Percentiles rank a stretch among this genome's conserved stretches.
Evolutionary conservation across 495 filamentous ascomycete species (phyloP).

Genomic region (Saxophila tyrrhenica): DNA sequence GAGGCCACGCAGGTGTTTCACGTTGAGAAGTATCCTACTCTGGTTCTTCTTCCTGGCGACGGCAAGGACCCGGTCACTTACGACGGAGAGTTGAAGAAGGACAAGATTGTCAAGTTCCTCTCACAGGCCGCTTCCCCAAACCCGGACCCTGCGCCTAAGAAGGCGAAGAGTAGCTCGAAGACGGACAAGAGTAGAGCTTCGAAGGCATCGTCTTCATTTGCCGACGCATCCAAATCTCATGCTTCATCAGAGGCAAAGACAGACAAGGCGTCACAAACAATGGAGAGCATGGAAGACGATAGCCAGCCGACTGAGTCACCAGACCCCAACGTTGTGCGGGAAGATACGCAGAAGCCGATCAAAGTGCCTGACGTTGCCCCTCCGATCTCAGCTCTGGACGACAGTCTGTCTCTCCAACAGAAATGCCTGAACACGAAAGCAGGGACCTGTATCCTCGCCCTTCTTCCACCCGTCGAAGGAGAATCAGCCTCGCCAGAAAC

Average conservation of each 20-base stretch:
- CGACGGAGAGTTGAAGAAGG: conserved; percentile 78
- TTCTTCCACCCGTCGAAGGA: conserved; percentile 47
- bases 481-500: not conserved
- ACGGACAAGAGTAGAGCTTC: conserved; percentile 29
- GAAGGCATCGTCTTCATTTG: conserved; percentile 38
- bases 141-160: conserved; percentile 51
- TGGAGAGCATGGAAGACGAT: conserved; percentile 34
- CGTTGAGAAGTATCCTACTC: conserved; percentile 62
- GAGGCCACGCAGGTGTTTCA: conserved; percentile 62
- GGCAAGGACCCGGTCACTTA: conserved; percentile 59
- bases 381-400: conserved; percentile 41
- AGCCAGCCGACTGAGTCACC: conserved; percentile 38
- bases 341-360: conserved; percentile 39
- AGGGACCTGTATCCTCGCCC: conserved; percentile 72
- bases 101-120: conserved; percentile 70
- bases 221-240: conserved; percentile 34
- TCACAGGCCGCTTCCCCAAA: conserved; percentile 65
- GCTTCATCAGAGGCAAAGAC: conserved; percentile 30
- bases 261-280: conserved; percentile 28
- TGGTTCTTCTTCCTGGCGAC: conserved; percentile 70
- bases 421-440: conserved; percentile 67
- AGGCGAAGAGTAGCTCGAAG: conserved; percentile 33
- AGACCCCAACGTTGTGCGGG: conserved; percentile 30
- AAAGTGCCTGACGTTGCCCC: conserved; percentile 41
- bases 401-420: conserved; percentile 47